These are phyloP conservation scores for Kodamaea derodonti DNA, from an alignment of 1,139 yeast species.

Conservation along the genomic window DNA sequence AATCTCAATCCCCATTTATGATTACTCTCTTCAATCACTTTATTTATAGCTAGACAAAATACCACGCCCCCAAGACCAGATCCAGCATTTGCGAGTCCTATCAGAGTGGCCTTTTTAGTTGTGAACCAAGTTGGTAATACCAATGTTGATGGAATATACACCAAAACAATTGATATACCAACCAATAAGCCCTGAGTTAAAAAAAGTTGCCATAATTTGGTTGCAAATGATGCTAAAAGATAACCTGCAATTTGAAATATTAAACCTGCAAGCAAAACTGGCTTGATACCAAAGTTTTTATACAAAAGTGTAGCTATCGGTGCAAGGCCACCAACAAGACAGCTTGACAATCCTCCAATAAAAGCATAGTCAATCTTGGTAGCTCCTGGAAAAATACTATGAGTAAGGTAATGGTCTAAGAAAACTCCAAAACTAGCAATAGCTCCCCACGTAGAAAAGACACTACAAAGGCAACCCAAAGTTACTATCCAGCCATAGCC, in stretches of 20 bases:
- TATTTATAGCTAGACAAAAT: slow-evolving; percentile 47
- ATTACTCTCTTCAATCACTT: slow-evolving; percentile 43
- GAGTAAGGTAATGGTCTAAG: slow-evolving; percentile 49
- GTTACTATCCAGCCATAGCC: slow-evolving; percentile 73
- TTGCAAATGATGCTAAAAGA: slow-evolving; percentile 62
- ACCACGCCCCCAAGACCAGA: slow-evolving; percentile 58
- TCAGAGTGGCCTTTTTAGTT: slow-evolving; percentile 52
- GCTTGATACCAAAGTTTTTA: slow-evolving; percentile 31
- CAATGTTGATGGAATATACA: slow-evolving; percentile 57
- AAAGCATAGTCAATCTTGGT: slow-evolving; percentile 59
- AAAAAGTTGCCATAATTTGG: slow-evolving; percentile 57
- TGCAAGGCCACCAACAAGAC: slow-evolving; percentile 53
- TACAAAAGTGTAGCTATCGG: slow-evolving; percentile 44
- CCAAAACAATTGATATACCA: slow-evolving; percentile 57
- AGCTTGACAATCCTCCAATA: slow-evolving; percentile 64
- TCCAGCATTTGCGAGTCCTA: slow-evolving; percentile 61
- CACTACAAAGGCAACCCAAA: slow-evolving; percentile 43
- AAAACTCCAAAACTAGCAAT: slow-evolving; percentile 70
- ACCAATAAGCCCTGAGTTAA: slow-evolving; percentile 67
- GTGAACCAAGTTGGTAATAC: slow-evolving; percentile 63
- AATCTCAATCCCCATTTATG: slow-evolving; percentile 67
- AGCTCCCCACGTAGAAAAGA: slow-evolving; percentile 69
- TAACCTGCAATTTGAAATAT: slow-evolving; percentile 53
- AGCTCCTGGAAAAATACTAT: slow-evolving; percentile 53
- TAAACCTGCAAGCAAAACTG: slow-evolving; percentile 45